Percentiles rank a stretch among this genome's conserved stretches.
These are phyloP conservation scores for Glycyrrhiza uralensis DNA, from an alignment of 306 rosid genomes.

Conservation along the genomic window DNA sequence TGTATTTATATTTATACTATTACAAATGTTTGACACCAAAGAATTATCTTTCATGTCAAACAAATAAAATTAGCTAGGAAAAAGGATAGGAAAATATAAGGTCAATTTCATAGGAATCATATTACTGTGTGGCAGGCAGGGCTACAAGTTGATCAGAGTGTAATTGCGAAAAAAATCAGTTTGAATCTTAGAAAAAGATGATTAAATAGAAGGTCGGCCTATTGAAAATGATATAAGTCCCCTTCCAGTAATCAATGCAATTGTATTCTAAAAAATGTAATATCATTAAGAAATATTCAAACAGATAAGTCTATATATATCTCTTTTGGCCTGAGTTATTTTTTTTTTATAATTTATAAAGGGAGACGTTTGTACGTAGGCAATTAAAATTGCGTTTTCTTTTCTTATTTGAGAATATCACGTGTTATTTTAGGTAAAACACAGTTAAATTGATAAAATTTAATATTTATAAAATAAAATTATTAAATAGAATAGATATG, in stretches of 20 bases:
- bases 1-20: not conserved
- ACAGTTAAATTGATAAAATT: too few species aligned
- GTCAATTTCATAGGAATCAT: constrained; percentile 7
- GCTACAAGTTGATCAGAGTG: not conserved
- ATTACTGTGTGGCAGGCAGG: not conserved
- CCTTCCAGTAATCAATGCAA: not conserved
- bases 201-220: constrained; percentile 30
- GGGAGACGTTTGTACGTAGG: not conserved
- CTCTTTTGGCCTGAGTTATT: constrained; percentile 18
- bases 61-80: not conserved
- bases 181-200: not conserved
- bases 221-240: constrained; percentile 26
- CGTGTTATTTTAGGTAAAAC: too few species aligned
- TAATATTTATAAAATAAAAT: too few species aligned
- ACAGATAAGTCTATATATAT: constrained; percentile 36
- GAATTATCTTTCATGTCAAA: constrained; percentile 6
- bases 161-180: not conserved
- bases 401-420: not conserved
- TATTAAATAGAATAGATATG: too few species aligned
- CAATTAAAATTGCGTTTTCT: not conserved
- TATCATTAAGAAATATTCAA: not conserved
- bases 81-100: not conserved
- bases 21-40: not conserved
- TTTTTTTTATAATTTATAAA: not conserved
- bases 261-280: too few species aligned